A percentile compares a stretch with the other conserved stretches of the same genome.
These are phyloP conservation scores for Aquilaria sinensis DNA, from an alignment of 345 rosid species.

Conservation along the genomic window DNA sequence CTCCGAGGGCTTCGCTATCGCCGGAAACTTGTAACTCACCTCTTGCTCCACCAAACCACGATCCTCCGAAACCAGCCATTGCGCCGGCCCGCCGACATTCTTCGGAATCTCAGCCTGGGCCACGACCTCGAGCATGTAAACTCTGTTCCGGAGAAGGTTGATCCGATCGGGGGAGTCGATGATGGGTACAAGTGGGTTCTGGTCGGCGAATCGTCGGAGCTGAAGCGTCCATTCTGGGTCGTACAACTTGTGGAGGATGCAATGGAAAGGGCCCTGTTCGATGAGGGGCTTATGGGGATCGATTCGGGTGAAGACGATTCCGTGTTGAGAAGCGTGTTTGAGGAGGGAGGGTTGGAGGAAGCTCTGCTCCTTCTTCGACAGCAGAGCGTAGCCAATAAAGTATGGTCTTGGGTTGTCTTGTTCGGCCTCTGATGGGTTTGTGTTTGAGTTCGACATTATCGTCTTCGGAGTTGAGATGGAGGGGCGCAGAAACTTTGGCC, in stretches of 20 bases:
- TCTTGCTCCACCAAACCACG: conserved; percentile 23
- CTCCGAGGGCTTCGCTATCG: conserved; percentile 44
- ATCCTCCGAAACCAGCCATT: conserved; percentile 26
- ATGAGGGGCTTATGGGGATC: conserved; percentile 34
- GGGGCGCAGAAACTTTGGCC: too few relatives aligned
- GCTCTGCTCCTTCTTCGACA: conserved; percentile 40
- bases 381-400: conserved; percentile 42
- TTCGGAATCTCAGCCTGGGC: conserved; percentile 24
- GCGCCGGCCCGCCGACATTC: conserved; percentile 30
- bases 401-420: conserved; percentile 15
- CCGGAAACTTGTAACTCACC: conserved; percentile 33
- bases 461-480: too few relatives aligned
- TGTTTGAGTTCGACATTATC: too few relatives aligned
- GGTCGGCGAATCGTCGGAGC: conserved; percentile 25
- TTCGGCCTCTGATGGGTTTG: too few relatives aligned
- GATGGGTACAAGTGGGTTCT: conserved; percentile 39
- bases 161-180: conserved; percentile 40
- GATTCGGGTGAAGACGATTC: conserved; percentile 35
- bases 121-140: conserved; percentile 52
- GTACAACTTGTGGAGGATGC: conserved; percentile 53
- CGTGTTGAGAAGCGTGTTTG: conserved; percentile 26
- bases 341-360: conserved; percentile 46
- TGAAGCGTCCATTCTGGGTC: conserved; percentile 42
- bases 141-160: conserved; percentile 35
- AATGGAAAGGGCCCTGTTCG: conserved; percentile 56